Base-by-base conservation (phyloP, 2,329 filamentous ascomycete species). In the Neopestalotiopsis clavispora region DNA sequence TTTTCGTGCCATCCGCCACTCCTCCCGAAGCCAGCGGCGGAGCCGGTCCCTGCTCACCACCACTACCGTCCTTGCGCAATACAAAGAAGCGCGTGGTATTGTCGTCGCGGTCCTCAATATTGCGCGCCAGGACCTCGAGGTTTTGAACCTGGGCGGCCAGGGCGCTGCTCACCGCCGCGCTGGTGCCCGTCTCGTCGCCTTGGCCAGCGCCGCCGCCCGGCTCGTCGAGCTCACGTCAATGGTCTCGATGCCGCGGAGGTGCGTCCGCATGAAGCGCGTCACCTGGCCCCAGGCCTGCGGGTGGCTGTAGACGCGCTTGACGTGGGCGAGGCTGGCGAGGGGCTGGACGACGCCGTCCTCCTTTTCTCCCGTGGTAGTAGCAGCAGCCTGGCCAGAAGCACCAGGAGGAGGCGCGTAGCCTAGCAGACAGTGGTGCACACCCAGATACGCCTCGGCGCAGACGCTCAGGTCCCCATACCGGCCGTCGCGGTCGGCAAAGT, bases 201-300 rank as follows among this genome's bases (percentile, higher is more conserved):
- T 84, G 0, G 92, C 92, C 49, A 97, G 87, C 80, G 95, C 90
- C 0, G 95, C 95, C 0, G 94, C 96, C 72, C 90, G 91, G 74
- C 92, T 95, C 5, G 96, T 99, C 34, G 74, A 96, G 70, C 90
- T 92, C 58, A 94, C 91, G 77, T 98, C 95, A 69, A 95, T 88
- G 66, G 91, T 87, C 82, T 97, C 94, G n/a, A 91, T 85, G 59
- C 89, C 89, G 73, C 90, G 90, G 71, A 97, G 87, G 74, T 93
- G 84, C 34, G 85, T 83, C 9, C 86, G 84, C 32, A 98, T 87
- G 80, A 97, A 97, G 9, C 78, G 80, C 59, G 90, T 90, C 80
- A 95, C 98, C 82, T 99, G 96, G 32, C 94, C 94, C 85, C 96
- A 97, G 34, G 94, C 96, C 81, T 99, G 96, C 10, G 95, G 95